Base-by-base conservation (phyloP, 2,329 filamentous ascomycete genomes). In the Penicillium corylophilum region DNA sequence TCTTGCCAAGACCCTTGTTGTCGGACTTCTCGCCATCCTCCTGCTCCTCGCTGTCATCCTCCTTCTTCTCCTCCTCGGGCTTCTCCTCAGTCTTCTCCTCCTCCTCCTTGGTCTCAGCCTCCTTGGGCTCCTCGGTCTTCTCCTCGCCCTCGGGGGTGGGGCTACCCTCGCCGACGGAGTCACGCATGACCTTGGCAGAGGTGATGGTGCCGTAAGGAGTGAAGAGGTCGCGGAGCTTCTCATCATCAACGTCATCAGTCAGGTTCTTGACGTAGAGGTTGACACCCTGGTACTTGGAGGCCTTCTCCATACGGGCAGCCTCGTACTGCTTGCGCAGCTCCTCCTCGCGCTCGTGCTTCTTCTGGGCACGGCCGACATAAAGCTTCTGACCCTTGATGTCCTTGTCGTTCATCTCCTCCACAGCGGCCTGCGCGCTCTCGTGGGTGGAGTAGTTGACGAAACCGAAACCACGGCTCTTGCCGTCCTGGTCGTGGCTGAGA, bases 211-310 rank as follows among this genome's bases (percentile, higher is more conserved):
- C 94, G 67, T 89, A 97, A 63, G 90, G 83, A 69, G 86, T 79
- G 75, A 99, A 99, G 74, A 97, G 88, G 68, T 92, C 87, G 67
- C 94, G 91, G 57, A 99, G 85, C 83, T 96, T 96, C 69, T 99
- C 94, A 65, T 99, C 94, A 69, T 99, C 94, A 62, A 99, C 85
- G 55, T 97, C 94, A 64, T 99, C 94, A 61, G 91, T 88, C 55
- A 99, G 81, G 78, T 99, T 99, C 87, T 99, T 99, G 79, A 99
- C 94, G 81, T 99, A 99, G 44, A 99, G 84, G 81, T 99, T 99
- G 75, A 99, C 94, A 64, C 94, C 94, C 79, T 96, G 91, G 79
- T 99, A 99, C 82, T 99, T 99, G 80, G 85, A 95, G 74, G 91
- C 92, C 83, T 99, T 99, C 84, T 99, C 94, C 67, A 95, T 82